These are phyloP conservation scores for Rhododendron molle DNA, from an alignment of 148 eudicot genomes.

Conservation along the genomic window DNA sequence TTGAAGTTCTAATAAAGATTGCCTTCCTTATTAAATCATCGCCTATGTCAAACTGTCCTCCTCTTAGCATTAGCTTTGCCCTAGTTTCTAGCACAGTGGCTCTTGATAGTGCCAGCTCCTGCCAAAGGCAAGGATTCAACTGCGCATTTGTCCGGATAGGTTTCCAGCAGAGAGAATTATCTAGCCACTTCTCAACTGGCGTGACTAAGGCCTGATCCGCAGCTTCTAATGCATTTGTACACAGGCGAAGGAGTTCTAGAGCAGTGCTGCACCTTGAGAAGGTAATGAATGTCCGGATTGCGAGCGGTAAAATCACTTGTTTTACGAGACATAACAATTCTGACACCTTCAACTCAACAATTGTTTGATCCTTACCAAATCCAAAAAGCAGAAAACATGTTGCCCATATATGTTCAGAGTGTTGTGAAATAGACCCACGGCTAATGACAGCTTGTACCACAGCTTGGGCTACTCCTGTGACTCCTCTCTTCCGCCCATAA, in stretches of 20 bases:
- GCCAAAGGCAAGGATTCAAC: conserved; percentile 86
- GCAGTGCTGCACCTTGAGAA: conserved; percentile 77
- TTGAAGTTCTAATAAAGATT: conserved; percentile 82
- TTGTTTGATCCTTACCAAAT: conserved; percentile 67
- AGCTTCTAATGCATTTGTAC: conserved; percentile 82
- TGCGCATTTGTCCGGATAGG: conserved; percentile 86
- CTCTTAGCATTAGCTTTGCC: conserved; percentile 95
- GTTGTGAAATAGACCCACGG: conserved; percentile 41
- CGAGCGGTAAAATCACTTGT: conserved; percentile 75
- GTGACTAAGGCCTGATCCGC: conserved; percentile 85
- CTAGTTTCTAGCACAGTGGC: conserved; percentile 82
- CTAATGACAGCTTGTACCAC: conserved; percentile 65
- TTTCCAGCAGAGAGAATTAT: conserved; percentile 83
- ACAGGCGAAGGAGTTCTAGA: conserved; percentile 77
- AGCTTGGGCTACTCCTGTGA: conserved; percentile 64
- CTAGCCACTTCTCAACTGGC: conserved; percentile 86
- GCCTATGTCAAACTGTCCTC: conserved; percentile 82
- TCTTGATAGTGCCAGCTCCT: conserved; percentile 78
- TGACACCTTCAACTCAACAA: conserved; percentile 70
- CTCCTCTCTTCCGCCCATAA: conserved; percentile 69
- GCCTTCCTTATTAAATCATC: conserved; percentile 90
- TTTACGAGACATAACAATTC: conserved; percentile 63
- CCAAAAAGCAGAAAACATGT: conserved; percentile 80
- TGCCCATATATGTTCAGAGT: conserved; percentile 86
- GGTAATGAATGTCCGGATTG: conserved; percentile 69